These are phyloP conservation scores for Mycena latifolia DNA, from an alignment of 768 basidiomycete species.

Conservation along the genomic window DNA sequence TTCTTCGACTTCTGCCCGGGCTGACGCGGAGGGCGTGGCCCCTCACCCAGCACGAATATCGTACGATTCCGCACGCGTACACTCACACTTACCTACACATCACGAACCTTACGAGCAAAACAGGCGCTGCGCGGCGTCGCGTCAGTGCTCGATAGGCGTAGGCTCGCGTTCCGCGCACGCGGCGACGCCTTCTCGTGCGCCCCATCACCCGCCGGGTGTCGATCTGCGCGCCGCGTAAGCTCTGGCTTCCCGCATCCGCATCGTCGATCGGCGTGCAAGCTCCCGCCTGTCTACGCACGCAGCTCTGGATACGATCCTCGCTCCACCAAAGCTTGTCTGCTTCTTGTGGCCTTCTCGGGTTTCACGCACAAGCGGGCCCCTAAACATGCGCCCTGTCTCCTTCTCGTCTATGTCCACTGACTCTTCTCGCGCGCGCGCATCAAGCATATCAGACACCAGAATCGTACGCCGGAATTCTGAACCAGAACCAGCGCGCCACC, in stretches of 20 bases:
- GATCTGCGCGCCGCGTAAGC: neutral
- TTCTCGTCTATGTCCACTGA: neutral
- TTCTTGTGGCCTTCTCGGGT: too few species aligned
- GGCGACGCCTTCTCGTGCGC: neutral
- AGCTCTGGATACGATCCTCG: neutral
- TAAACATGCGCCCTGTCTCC: neutral
- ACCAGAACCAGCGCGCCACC: too few species aligned
- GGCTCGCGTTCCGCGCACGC: slow-evolving; percentile 18
- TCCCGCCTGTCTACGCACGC: slow-evolving; percentile 13
- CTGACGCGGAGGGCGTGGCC: slow-evolving; percentile 15
- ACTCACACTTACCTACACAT: neutral
- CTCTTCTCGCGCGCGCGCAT: too few species aligned
- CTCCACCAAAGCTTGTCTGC: neutral
- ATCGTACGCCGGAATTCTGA: too few species aligned
- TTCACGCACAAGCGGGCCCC: neutral
- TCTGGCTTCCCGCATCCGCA: neutral
- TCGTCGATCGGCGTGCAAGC: slow-evolving; percentile 10
- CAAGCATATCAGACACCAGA: too few species aligned
- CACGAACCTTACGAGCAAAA: too few species aligned
- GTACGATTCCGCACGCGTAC: slow-evolving; percentile 18
- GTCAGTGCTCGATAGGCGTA: slow-evolving; percentile 14
- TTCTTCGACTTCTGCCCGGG: slow-evolving; percentile 11
- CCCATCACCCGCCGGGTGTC: neutral
- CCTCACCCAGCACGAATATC: neutral
- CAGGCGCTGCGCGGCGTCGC: slow-evolving; percentile 15